phyloP scores from a whole-genome alignment of 2,329 filamentous ascomycete species.

The Scedosporium dehoogii region DNA sequence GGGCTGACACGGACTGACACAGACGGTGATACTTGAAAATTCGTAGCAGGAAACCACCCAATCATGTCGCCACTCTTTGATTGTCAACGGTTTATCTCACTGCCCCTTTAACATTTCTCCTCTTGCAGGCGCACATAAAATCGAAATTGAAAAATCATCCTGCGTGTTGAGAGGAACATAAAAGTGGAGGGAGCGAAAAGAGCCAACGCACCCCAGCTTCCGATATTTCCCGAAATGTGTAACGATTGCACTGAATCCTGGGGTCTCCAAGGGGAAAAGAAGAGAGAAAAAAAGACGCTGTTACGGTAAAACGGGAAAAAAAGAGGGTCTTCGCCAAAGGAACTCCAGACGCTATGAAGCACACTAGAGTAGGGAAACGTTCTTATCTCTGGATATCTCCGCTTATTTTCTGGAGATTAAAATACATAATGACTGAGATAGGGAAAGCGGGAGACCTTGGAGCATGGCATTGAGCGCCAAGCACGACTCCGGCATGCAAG shows the following conservation, averaged over 20 bases:
- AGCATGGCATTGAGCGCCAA: slow-evolving; percentile 9
- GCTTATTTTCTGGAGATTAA: slow-evolving; percentile 17
- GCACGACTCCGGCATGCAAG: slow-evolving; percentile 1
- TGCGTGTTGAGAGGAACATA: slow-evolving; percentile 4
- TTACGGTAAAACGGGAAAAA: slow-evolving; percentile 7
- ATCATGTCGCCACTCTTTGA: background rate
- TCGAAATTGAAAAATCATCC: background rate
- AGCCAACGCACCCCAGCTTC: background rate
- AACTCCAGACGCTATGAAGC: background rate
- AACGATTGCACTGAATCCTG: background rate
- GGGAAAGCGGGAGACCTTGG: slow-evolving; percentile 7
- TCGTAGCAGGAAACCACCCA: background rate
- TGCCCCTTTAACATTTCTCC: too few relatives aligned
- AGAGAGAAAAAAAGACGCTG: slow-evolving; percentile 7
- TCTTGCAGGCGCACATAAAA: too few relatives aligned
- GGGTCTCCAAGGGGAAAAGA: slow-evolving; percentile 4
- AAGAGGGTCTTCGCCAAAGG: background rate
- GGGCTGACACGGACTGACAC: background rate
- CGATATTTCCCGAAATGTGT: background rate
- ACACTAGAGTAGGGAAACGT: slow-evolving; percentile 10
- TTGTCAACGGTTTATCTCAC: too few relatives aligned
- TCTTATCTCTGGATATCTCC: slow-evolving; percentile 21
- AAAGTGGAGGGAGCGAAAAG: background rate
- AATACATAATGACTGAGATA: slow-evolving; percentile 30
- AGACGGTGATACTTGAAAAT: background rate